A percentile compares a stretch with the other conserved stretches of the same genome.
Evolutionary conservation across 75 land plant genomes (phyloP).

Genomic region (Isoetes taiwanensis): DNA sequence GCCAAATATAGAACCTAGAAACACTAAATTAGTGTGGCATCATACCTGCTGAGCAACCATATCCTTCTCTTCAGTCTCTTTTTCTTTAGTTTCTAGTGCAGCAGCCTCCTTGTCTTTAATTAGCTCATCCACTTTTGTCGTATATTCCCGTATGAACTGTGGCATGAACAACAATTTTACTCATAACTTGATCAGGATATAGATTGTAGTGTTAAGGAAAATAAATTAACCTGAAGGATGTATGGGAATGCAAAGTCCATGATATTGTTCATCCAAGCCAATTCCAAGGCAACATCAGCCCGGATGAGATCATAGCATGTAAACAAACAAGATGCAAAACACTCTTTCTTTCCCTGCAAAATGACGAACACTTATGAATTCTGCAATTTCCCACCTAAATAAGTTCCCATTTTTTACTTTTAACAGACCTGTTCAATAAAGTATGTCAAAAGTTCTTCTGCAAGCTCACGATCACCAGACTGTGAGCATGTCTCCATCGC

Average conservation of each 20-base stretch:
- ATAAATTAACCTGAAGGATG: conserved; percentile 59
- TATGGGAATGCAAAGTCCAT: conserved; percentile 95
- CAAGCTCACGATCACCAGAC: conserved; percentile 92
- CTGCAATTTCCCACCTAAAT: background rate
- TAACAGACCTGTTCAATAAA: conserved; percentile 79
- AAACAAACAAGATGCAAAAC: conserved; percentile 94
- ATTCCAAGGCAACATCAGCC: conserved; percentile 84
- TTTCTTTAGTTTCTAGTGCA: conserved; percentile 48
- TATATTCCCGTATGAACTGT: conserved; percentile 88
- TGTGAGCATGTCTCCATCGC: conserved; percentile 97
- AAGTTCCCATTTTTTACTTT: background rate
- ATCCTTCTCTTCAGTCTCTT: conserved; percentile 90
- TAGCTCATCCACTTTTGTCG: conserved; percentile 86
- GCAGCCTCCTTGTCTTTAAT: conserved; percentile 82
- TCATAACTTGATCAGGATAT: no score
- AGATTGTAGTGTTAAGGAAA: background rate
- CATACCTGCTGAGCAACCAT: conserved; percentile 74
- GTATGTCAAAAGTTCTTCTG: conserved; percentile 86
- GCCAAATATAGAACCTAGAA: background rate
- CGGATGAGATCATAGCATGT: conserved; percentile 93
- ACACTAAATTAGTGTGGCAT: background rate
- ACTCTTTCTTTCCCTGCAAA: conserved; percentile 91
- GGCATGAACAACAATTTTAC: no score
- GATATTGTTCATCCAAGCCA: conserved; percentile 95
- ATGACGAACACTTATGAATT: background rate